Percentiles rank a stretch among this genome's conserved stretches.
These are phyloP conservation scores for Scytalidium lignicola DNA, from an alignment of 2,329 filamentous ascomycete genomes.

Conservation along the genomic window DNA sequence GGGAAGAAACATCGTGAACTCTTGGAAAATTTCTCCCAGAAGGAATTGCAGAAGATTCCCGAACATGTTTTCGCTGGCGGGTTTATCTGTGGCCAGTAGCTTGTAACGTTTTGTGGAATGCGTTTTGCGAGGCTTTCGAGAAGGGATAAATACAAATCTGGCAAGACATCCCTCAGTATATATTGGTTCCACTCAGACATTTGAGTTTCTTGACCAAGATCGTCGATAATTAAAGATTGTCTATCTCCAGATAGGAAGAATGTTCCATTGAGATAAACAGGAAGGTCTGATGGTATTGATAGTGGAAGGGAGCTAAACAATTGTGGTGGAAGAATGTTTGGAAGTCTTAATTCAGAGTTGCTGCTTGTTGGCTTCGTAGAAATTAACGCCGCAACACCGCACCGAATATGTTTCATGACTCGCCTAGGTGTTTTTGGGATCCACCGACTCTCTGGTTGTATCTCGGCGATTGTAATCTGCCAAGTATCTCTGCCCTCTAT, in stretches of 20 bases:
- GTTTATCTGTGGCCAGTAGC: slow-evolving; percentile 17
- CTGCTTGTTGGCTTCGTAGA: background rate
- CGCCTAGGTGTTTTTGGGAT: slow-evolving; percentile 10
- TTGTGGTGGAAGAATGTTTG: slow-evolving; percentile 2
- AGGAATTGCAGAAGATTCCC: slow-evolving; percentile 10
- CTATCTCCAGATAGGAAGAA: slow-evolving; percentile 26
- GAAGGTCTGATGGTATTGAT: slow-evolving; percentile 17
- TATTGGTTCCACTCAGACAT: slow-evolving; percentile 20
- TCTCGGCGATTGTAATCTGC: slow-evolving; percentile 14
- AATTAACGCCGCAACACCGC: slow-evolving; percentile 16
- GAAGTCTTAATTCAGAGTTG: background rate
- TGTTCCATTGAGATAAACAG: slow-evolving; percentile 25
- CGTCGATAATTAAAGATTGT: slow-evolving; percentile 17
- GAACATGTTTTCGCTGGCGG: slow-evolving; percentile 6
- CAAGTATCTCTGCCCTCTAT: slow-evolving; percentile 17
- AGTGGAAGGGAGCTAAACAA: slow-evolving; percentile 19
- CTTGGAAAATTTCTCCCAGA: slow-evolving; percentile 17
- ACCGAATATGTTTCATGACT: slow-evolving; percentile 16
- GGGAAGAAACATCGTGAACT: slow-evolving; percentile 15
- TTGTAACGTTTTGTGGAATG: slow-evolving; percentile 9
- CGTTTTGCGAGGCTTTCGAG: slow-evolving; percentile 13
- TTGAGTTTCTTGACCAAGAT: slow-evolving; percentile 8
- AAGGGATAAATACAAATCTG: slow-evolving; percentile 21
- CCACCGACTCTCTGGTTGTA: slow-evolving; percentile 7
- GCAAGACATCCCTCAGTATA: slow-evolving; percentile 16